Base-by-base conservation (phyloP, 768 basidiomycete species). In the Strobilomyces confusus region DNA sequence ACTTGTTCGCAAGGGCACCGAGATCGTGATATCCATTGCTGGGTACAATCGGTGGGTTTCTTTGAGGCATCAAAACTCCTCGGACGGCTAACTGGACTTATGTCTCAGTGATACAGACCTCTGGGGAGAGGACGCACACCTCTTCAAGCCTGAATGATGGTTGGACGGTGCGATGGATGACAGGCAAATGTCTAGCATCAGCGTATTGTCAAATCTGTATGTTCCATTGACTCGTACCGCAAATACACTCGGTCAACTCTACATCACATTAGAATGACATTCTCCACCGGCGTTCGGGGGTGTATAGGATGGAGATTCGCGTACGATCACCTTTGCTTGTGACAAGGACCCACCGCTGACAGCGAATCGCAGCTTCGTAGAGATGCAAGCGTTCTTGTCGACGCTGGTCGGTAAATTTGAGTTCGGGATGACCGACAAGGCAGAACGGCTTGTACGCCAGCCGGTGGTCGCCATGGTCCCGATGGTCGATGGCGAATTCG, bases 41-140 rank as follows among this genome's bases (percentile, higher is more conserved):
- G 78, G 73, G 1, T 83, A 83, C 54, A 80, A 84, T 55, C 75
- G 82, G 83, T 80, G 44, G 40, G 61, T n/a, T 51, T 22, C 9
- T 5, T 14, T 13, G 11, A 45, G 23, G 15, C 17, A 3, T 13
- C 2, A 43, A 2, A 8, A 29, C 6, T 12, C n/a, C 20, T 13
- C 22, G 15, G 17, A 25, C 19, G 25, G 12, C 3, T 40, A 19
- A 45, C 17, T 22, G 3, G 33, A 9, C 7, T 20, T 49, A 7
- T n/a, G 9, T 33, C 32, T 42, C 37, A 59, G 58, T 20, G 26
- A 64, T 42, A 56, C 46, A 42, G 55, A 57, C 20, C 17, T 69
- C 4, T 62, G 68, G 67, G 68, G 63, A 29, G 55, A 61, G 15
- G 65, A 68, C 22, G 68, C 63, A 0, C 51, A 62, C 6, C 42